Evolutionary conservation across 2,329 filamentous ascomycete species (phyloP).

Genomic region (Scedosporium apiospermum): DNA sequence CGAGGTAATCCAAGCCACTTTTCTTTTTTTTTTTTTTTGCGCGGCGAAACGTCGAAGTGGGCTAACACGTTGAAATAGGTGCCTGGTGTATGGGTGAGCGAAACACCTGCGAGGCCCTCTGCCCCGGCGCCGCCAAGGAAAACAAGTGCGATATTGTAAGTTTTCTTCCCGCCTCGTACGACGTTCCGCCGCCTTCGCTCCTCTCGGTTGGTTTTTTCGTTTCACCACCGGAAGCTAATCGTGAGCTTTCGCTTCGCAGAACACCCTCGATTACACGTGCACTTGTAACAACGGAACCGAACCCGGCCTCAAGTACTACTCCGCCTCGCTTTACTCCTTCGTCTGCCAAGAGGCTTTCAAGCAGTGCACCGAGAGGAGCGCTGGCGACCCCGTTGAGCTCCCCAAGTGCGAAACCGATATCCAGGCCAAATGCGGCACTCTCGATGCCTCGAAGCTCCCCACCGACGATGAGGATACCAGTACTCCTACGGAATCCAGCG

Average conservation of each 20-base stretch:
- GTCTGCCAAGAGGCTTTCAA: conserved; percentile 39
- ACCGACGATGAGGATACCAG: background rate
- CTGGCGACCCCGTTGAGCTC: conserved; percentile 21
- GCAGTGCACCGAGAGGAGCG: conserved; percentile 34
- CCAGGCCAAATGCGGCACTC: conserved; percentile 6
- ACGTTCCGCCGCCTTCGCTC: background rate
- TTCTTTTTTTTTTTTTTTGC: background rate
- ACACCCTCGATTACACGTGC: conserved; percentile 36
- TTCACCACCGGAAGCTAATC: background rate
- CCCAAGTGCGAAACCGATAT: conserved; percentile 30
- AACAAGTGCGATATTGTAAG: conserved; percentile 6
- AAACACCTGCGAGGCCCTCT: conserved; percentile 3
- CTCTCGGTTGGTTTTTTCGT: no score
- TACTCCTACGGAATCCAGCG: background rate
- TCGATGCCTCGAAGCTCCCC: background rate
- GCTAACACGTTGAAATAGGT: background rate
- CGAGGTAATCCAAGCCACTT: background rate
- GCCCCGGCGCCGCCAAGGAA: background rate
- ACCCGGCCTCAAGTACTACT: conserved; percentile 46
- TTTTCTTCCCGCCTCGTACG: background rate
- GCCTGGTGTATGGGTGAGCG: conserved; percentile 6
- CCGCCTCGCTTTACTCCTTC: conserved; percentile 40
- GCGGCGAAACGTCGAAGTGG: background rate
- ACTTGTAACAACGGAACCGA: conserved; percentile 38
- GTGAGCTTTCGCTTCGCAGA: conserved; percentile 16